Conservation (phyloP, 352 stramenopile genomes). For the Plasmopara halstedii region DNA sequence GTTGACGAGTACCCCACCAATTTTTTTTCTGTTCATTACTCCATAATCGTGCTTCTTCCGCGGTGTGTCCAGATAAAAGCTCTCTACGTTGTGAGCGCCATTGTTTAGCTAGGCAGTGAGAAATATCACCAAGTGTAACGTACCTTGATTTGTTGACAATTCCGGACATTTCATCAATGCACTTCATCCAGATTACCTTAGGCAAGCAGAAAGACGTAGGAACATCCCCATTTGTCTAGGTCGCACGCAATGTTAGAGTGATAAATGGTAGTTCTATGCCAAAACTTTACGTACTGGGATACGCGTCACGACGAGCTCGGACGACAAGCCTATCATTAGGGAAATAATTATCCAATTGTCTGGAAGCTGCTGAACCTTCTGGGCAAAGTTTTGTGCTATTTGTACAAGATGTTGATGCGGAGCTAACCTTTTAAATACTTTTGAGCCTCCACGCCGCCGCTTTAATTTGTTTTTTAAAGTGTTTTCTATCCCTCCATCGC, state of each 20-base stretch:
- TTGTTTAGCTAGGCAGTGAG: background rate
- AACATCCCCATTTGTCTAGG: conserved; percentile 30
- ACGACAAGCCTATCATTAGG: conserved; percentile 28
- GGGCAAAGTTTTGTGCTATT: conserved; percentile 8
- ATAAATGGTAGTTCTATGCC: background rate
- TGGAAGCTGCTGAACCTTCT: conserved; percentile 28
- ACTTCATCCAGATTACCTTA: conserved; percentile 31
- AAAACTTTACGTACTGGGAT: conserved; percentile 29
- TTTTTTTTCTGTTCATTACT: conserved; percentile 53
- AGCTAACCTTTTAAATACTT: background rate
- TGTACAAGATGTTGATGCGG: conserved; percentile 9
- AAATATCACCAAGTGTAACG: background rate
- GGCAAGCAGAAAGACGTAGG: conserved; percentile 49
- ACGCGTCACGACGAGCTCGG: conserved; percentile 41
- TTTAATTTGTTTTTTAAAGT: conserved; percentile 17
- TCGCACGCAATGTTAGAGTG: conserved; percentile 8
- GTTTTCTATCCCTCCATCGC: conserved; percentile 8
- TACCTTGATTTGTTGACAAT: conserved; percentile 62
- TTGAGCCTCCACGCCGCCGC: conserved; percentile 4
- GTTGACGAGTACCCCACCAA: conserved; percentile 66
- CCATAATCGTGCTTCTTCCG: conserved; percentile 45
- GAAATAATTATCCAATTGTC: conserved; percentile 37
- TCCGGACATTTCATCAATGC: conserved; percentile 29
- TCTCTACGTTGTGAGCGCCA: conserved; percentile 19
- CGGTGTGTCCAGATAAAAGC: conserved; percentile 52